These are phyloP conservation scores for Prunella vulgaris DNA, from an alignment of 257 asterid genomes.

Conservation along the genomic window DNA sequence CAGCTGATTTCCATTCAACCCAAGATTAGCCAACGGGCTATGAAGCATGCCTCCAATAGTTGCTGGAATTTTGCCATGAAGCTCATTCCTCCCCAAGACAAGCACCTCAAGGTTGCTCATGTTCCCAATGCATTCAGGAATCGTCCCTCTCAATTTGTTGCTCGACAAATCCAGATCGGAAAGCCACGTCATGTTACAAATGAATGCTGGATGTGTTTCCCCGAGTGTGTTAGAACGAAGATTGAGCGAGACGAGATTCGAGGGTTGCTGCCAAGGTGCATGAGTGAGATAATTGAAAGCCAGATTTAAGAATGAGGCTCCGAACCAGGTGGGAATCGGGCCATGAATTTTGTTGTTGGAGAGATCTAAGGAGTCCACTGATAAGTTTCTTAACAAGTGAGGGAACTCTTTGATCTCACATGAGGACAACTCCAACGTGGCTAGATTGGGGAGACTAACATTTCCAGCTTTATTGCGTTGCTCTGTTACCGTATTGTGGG, in stretches of 20 bases:
- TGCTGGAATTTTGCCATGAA: neutral
- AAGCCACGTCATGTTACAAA: neutral
- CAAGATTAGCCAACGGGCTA: neutral
- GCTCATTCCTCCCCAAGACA: neutral
- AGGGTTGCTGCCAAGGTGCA: neutral
- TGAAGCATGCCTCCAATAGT: neutral
- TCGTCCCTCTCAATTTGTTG: neutral
- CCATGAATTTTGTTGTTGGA: constrained; percentile 3
- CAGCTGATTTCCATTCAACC: neutral
- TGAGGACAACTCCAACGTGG: neutral
- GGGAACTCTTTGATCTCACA: constrained; percentile 6
- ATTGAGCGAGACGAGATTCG: no score
- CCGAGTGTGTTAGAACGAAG: neutral
- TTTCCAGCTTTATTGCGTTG: neutral
- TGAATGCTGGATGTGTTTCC: neutral
- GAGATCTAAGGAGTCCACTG: neutral
- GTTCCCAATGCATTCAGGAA: neutral
- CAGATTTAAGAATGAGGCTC: neutral
- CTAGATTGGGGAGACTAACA: neutral
- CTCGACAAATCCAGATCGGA: neutral
- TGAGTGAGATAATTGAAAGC: neutral
- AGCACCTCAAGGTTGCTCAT: neutral
- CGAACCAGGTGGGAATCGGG: neutral
- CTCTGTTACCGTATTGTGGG: neutral
- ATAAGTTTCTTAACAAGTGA: neutral